These are phyloP conservation scores for Lolium rigidum DNA, from an alignment of 176 grass and related monocot species.

Conservation along the genomic window DNA sequence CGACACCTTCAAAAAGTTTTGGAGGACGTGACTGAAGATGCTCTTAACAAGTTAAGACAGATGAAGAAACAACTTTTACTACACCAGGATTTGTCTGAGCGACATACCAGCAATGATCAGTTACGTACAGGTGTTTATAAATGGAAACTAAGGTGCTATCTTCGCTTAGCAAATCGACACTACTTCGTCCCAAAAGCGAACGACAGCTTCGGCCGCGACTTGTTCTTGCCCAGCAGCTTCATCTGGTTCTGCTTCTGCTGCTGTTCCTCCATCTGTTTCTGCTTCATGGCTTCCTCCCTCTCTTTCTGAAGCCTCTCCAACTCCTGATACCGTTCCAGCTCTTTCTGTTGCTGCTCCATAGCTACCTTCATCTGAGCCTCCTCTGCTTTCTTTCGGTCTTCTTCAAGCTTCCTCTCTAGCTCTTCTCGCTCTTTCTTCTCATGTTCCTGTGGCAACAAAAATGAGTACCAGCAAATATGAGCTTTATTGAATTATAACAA, in stretches of 20 bases:
- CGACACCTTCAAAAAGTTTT: too few species aligned
- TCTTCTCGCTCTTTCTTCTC: slow-evolving; percentile 80
- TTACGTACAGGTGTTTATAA: slow-evolving; percentile 31
- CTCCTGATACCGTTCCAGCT: slow-evolving; percentile 92
- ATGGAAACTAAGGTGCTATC: slow-evolving; percentile 28
- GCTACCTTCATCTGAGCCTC: slow-evolving; percentile 82
- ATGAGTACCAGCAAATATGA: not conserved
- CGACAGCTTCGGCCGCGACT: slow-evolving; percentile 84
- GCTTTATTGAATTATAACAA: not conserved
- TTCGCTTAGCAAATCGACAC: not conserved
- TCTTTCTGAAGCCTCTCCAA: slow-evolving; percentile 84
- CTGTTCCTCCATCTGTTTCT: slow-evolving; percentile 86
- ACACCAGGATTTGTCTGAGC: not conserved
- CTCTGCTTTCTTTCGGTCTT: slow-evolving; percentile 86
- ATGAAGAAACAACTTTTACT: not conserved
- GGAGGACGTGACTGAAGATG: too few species aligned
- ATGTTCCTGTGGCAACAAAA: slow-evolving; percentile 61
- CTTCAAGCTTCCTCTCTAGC: slow-evolving; percentile 82
- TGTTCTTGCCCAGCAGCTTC: slow-evolving; percentile 96
- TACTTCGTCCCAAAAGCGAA: slow-evolving; percentile 90
- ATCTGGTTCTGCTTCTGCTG: slow-evolving; percentile 88
- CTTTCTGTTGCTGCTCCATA: slow-evolving; percentile 86
- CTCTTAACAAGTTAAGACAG: too few species aligned
- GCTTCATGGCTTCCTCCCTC: slow-evolving; percentile 87
- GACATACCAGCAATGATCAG: slow-evolving; percentile 10